A percentile compares a stretch with the other conserved stretches of the same genome.
These are phyloP conservation scores for Mycena citricolor DNA, from an alignment of 1,284 basidiomycete species.

Conservation along the genomic window DNA sequence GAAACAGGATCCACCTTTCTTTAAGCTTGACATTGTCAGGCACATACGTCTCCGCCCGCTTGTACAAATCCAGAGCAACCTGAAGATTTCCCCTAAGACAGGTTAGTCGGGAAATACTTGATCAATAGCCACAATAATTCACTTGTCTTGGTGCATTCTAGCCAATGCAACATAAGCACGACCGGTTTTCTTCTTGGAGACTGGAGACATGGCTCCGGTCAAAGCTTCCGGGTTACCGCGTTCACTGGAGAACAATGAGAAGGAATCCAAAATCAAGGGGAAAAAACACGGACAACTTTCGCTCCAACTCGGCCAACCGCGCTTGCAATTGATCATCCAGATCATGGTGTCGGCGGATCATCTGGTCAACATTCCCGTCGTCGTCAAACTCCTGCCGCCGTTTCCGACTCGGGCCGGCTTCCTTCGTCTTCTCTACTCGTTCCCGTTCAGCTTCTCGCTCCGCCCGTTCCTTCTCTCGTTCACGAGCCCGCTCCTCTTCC, in stretches of 20 bases:
- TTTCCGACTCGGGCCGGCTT: slow-evolving; percentile 27
- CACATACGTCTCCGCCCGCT: slow-evolving; percentile 72
- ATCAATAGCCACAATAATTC: slow-evolving; percentile 25
- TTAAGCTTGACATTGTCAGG: slow-evolving; percentile 77
- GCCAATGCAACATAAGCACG: slow-evolving; percentile 74
- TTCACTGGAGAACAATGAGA: slow-evolving; percentile 13
- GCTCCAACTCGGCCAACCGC: slow-evolving; percentile 66
- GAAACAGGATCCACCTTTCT: slow-evolving; percentile 76
- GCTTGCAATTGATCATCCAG: slow-evolving; percentile 63
- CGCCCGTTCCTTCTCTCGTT: slow-evolving; percentile 41
- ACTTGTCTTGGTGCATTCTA: slow-evolving; percentile 76
- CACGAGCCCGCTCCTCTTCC: slow-evolving; percentile 30
- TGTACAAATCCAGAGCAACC: slow-evolving; percentile 71
- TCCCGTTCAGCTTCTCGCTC: slow-evolving; percentile 40
- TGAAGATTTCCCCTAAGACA: slow-evolving; percentile 63
- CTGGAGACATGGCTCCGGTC: slow-evolving; percentile 62
- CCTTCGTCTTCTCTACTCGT: slow-evolving; percentile 29
- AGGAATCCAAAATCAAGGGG: slow-evolving; percentile 3
- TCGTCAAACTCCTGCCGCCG: slow-evolving; percentile 37
- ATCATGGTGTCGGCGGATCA: slow-evolving; percentile 62
- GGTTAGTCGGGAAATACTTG: slow-evolving; percentile 7
- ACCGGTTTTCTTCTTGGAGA: slow-evolving; percentile 73
- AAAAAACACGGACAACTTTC: slow-evolving; percentile 56
- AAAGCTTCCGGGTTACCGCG: slow-evolving; percentile 57
- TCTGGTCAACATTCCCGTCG: slow-evolving; percentile 58